Base-by-base conservation (phyloP, 176 grass and related monocot species). In the Zea luxurians region DNA sequence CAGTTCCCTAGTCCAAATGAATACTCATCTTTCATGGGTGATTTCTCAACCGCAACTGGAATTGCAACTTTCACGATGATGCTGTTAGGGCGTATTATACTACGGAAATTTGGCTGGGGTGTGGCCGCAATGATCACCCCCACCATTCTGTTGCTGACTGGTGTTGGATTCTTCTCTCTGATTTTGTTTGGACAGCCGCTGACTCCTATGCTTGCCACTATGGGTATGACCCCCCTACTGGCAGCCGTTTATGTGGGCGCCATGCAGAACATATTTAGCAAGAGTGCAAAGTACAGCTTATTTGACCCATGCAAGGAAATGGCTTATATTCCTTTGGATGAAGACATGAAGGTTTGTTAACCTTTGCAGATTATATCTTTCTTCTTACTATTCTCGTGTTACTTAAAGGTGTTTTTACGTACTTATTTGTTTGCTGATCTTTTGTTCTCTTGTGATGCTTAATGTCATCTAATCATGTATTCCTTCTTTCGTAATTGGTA, bases 291-390 rank as follows among this genome's bases (percentile, higher is more conserved):
- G 64, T 97, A 97, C 52, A 97, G 93, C 69, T 93, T 97, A 69
- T 97, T 97, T 84, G 93, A 93, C 82, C 93, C 93, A 0, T 97
- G 86, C 83, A 97, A 97, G 79, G 93, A 97, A 84, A 97, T 97
- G 90, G 93, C 93, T 3, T 97, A 93, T 82, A 97, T 97, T 82
- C 93, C 90, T 70, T 78, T 97, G 82, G 93, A 97, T 66, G 88
- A 88, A 67, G 93, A 97, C 70, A 91, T 97, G 93, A 97, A 93
- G 93, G 93, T 97, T 66, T 48, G 81, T 68, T 62, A 70, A 16
- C 6, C 17, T 77, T 70, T 61, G 42, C 2, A 13, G 54, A 36
- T 68, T 80, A 13, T 53, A 64, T 75, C 40, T 73, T 74, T 49
- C 17, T 75, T 55, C 8, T n/a, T 68, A 37, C 37, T 45, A 75